Conservation (phyloP, 768 basidiomycete genomes). For the Thelephora ganbajun region DNA sequence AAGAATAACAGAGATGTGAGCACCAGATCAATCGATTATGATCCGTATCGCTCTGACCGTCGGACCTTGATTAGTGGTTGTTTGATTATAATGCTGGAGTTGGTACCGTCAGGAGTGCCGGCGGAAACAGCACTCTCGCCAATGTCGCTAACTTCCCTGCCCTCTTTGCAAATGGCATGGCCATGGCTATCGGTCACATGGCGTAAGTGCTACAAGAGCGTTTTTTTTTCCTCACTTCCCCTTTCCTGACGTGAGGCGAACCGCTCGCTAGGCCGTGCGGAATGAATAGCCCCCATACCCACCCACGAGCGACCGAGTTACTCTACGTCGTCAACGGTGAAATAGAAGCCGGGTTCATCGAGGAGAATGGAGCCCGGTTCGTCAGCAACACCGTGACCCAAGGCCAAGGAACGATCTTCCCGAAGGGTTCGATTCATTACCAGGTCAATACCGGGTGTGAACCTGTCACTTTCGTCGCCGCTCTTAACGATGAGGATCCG, state of each 20-base stretch:
- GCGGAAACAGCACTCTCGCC: conserved; percentile 14
- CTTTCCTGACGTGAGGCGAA: not conserved
- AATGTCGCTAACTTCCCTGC: conserved; percentile 16
- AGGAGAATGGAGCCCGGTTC: conserved; percentile 18
- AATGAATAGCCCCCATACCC: conserved; percentile 23
- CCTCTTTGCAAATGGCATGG: conserved; percentile 15
- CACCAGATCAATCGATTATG: not conserved
- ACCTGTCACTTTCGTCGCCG: conserved; percentile 15
- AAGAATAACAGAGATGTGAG: conserved; percentile 11
- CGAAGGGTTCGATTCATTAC: conserved; percentile 17
- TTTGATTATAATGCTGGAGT: conserved; percentile 16
- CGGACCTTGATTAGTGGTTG: conserved; percentile 9
- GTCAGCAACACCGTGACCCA: conserved; percentile 12
- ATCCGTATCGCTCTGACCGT: not conserved
- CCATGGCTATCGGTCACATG: conserved; percentile 16
- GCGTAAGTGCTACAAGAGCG: conserved; percentile 2
- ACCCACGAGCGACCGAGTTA: conserved; percentile 22
- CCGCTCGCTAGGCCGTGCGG: conserved; percentile 12
- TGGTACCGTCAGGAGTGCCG: conserved; percentile 10
- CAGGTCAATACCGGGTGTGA: conserved; percentile 16
- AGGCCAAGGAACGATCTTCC: conserved; percentile 14
- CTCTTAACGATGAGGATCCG: conserved; percentile 17
- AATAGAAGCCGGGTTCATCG: conserved; percentile 12
- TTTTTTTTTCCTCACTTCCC: not conserved
- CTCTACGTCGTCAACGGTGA: conserved; percentile 18